Percentiles rank a stretch among this genome's conserved stretches.
Evolutionary conservation across 192 early-diverging fungal genomes (phyloP).

Genomic region (Backusella luteola): DNA sequence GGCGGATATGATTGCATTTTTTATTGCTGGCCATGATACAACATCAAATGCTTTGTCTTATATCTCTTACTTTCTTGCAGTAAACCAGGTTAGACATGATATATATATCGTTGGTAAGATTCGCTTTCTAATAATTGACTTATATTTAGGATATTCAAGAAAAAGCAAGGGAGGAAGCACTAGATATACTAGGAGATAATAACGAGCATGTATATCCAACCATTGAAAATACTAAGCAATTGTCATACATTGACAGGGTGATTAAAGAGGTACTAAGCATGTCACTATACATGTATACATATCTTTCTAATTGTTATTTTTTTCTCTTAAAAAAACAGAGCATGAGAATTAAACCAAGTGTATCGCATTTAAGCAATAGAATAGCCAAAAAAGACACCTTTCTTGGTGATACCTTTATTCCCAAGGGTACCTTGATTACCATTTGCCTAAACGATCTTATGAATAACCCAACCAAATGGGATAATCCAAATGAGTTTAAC

Average conservation of each 20-base stretch:
- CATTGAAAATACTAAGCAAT: background rate
- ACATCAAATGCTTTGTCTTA: constrained; percentile 29
- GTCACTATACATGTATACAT: background rate
- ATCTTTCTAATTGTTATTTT: background rate
- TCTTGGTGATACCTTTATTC: constrained; percentile 10
- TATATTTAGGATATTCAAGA: constrained; percentile 25
- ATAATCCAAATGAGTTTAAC: constrained; percentile 19
- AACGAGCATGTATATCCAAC: background rate
- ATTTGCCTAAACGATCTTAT: constrained; percentile 17
- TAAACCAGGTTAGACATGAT: background rate
- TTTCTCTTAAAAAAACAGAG: background rate
- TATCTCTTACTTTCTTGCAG: constrained; percentile 46
- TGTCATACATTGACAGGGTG: constrained; percentile 15
- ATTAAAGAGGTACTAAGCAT: constrained; percentile 13
- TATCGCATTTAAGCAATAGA: background rate
- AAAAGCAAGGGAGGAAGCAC: constrained; percentile 24
- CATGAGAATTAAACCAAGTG: constrained; percentile 1
- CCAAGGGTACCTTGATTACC: constrained; percentile 16
- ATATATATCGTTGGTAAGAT: background rate
- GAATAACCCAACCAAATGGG: constrained; percentile 18
- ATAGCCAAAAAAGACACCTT: constrained; percentile 1
- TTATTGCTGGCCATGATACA: constrained; percentile 16
- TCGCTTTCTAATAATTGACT: background rate
- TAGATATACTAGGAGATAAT: constrained; percentile 15
- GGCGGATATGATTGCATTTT: background rate